phyloP scores from a whole-genome alignment of 176 grass and related monocot species.

The Microstegium vimineum region DNA sequence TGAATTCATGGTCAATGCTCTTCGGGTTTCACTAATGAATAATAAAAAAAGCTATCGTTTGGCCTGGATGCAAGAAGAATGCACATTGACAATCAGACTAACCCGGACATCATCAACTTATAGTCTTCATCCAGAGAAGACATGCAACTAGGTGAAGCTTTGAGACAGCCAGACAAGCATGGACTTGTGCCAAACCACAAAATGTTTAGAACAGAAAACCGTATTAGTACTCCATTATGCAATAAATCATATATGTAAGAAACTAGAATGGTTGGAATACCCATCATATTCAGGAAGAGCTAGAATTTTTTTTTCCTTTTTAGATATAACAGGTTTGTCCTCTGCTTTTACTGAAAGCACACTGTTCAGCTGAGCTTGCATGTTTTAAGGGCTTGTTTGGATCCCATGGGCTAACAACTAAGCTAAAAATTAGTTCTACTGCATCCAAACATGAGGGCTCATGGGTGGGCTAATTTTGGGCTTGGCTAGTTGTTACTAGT shows the following conservation, averaged over 20 bases:
- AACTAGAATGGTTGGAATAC: background rate
- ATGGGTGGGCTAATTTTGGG: no score
- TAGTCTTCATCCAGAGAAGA: background rate
- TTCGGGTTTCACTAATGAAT: background rate
- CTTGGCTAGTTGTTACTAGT: no score
- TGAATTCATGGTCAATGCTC: background rate
- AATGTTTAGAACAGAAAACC: background rate
- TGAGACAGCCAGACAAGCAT: background rate
- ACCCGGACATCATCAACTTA: background rate
- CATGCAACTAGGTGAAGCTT: background rate
- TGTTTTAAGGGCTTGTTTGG: no score
- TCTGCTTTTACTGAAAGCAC: no score
- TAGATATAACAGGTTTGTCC: no score
- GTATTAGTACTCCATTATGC: background rate
- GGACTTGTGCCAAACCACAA: background rate
- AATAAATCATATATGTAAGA: background rate
- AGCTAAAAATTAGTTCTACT: no score
- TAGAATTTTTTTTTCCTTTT: background rate
- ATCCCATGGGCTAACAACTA: no score
- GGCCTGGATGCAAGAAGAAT: background rate
- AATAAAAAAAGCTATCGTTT: background rate
- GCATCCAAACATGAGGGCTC: no score
- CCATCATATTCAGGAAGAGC: background rate
- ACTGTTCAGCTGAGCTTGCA: no score
- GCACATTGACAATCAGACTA: background rate